These are phyloP conservation scores for Strigomonas culicis DNA, from an alignment of 208 protist species.

Conservation along the genomic window DNA sequence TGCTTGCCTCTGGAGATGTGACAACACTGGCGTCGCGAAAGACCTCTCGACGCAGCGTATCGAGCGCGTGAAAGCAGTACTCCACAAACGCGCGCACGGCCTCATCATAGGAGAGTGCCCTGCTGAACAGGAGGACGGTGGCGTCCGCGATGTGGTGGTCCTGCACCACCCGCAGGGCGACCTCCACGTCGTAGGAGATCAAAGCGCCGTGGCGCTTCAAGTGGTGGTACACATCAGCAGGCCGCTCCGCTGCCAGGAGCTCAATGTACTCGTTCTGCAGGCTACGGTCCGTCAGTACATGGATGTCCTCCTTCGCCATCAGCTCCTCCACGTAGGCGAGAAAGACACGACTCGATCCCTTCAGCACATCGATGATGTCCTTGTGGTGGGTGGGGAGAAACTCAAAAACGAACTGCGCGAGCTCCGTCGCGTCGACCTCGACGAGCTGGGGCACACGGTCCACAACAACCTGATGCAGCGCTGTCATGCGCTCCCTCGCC, in stretches of 20 bases:
- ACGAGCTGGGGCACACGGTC: constrained; percentile 43
- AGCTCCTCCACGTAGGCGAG: constrained; percentile 74
- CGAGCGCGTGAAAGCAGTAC: constrained; percentile 19
- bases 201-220: constrained; percentile 31
- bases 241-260: constrained; percentile 56
- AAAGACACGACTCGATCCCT: constrained; percentile 53
- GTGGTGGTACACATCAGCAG: constrained; percentile 56
- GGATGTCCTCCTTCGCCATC: constrained; percentile 40
- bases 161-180: constrained; percentile 40
- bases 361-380: constrained; percentile 62
- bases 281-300: constrained; percentile 39
- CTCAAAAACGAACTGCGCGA: constrained; percentile 74
- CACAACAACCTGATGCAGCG: constrained; percentile 54
- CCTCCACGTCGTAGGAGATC: constrained; percentile 65
- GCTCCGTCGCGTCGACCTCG: constrained; percentile 46
- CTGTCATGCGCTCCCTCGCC: constrained; percentile 16
- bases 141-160: constrained; percentile 56
- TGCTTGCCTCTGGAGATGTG: too few species aligned
- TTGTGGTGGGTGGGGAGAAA: constrained; percentile 56
- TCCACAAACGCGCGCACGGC: constrained; percentile 44
- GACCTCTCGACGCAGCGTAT: constrained; percentile 18
- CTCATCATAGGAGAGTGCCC: constrained; percentile 49
- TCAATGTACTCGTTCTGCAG: constrained; percentile 86
- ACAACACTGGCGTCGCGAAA: too few species aligned
- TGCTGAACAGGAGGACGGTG: constrained; percentile 59